Percentiles rank a stretch among this genome's conserved stretches.
Evolutionary conservation across 2,329 filamentous ascomycete genomes (phyloP).

Genomic region (Fusarium sp.): DNA sequence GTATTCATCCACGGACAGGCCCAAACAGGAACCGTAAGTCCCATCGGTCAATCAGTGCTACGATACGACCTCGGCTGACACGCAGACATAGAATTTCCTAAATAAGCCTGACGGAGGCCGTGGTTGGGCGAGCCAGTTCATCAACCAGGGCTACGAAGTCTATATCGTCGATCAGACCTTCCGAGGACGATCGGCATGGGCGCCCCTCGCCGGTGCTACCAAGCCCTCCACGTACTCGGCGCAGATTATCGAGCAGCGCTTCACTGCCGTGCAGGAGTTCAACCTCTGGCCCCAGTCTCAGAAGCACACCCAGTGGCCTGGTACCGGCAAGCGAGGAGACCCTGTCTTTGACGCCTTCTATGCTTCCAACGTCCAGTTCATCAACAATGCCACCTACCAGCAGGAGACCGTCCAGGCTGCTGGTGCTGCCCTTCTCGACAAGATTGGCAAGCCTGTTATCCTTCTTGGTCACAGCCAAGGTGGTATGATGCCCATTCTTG

Average conservation of each 20-base stretch:
- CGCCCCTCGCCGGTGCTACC: conserved; percentile 15
- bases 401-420: conserved; percentile 28
- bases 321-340: conserved; percentile 30
- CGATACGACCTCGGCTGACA: background rate
- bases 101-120: conserved; percentile 36
- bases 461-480: conserved; percentile 57
- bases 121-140: conserved; percentile 34
- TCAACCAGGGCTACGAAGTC: conserved; percentile 34
- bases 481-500: conserved; percentile 47
- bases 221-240: conserved; percentile 29
- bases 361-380: conserved; percentile 35
- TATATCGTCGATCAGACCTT: conserved; percentile 36
- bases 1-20: conserved; percentile 35
- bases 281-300: conserved; percentile 31
- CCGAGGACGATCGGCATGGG: conserved; percentile 35
- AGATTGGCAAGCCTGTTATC: conserved; percentile 51
- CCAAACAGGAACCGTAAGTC: conserved; percentile 32
- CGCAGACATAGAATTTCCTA: conserved; percentile 27
- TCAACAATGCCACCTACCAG: conserved; percentile 34
- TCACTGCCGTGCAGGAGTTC: conserved; percentile 26
- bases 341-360: conserved; percentile 34
- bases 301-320: conserved; percentile 35
- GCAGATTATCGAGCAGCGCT: conserved; percentile 30
- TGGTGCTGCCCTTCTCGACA: conserved; percentile 53
- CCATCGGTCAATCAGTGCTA: background rate